A percentile compares a stretch with the other conserved stretches of the same genome.
Conservation (phyloP, 257 asterid genomes). For the Capsicum chinense region DNA sequence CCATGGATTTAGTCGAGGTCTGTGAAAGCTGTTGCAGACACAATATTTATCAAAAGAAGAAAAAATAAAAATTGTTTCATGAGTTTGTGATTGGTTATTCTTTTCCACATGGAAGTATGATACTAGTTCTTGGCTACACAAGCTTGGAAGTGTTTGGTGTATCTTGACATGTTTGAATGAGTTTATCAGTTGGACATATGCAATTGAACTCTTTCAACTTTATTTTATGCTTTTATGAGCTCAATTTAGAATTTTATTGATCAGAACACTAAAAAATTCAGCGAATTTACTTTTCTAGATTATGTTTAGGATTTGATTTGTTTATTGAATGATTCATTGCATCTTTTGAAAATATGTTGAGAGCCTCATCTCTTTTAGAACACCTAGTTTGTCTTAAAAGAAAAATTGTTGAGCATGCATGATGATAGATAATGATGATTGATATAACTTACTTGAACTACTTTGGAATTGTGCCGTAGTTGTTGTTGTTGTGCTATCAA, state of each 20-base stretch:
- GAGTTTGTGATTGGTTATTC: conserved; percentile 4
- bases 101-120: background rate
- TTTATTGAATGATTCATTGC: conserved; percentile 3
- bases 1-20: too few species aligned
- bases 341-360: background rate
- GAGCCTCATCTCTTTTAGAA: background rate
- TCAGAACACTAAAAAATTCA: background rate
- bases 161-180: background rate
- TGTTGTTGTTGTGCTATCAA: background rate
- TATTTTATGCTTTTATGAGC: background rate
- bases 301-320: background rate
- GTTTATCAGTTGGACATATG: background rate
- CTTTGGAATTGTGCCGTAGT: background rate
- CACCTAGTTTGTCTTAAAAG: background rate
- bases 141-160: background rate
- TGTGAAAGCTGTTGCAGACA: too few species aligned
- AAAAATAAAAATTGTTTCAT: background rate
- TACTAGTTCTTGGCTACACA: background rate
- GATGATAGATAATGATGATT: background rate
- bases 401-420: background rate
- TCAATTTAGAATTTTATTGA: background rate
- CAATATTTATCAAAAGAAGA: too few species aligned
- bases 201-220: background rate
- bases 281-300: background rate
- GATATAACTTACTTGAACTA: background rate